phyloP scores from a whole-genome alignment of 2,329 filamentous ascomycete species.

The Neofusicoccum sp. region DNA sequence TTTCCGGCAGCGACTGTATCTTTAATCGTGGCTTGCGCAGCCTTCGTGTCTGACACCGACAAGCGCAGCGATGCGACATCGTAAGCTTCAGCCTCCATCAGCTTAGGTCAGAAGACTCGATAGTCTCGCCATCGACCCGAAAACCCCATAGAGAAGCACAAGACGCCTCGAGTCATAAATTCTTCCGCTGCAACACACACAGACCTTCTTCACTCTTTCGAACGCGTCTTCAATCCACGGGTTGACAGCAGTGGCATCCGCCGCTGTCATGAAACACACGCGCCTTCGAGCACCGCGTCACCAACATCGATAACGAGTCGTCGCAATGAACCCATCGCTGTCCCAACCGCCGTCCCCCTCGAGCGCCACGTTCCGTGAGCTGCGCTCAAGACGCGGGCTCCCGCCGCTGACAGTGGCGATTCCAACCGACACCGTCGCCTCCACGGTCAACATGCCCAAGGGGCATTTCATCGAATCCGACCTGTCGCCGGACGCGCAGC shows the following conservation, averaged over 20 bases:
- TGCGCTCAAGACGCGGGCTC: background rate
- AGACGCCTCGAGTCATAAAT: background rate
- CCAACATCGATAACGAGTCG: background rate
- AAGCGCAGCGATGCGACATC: background rate
- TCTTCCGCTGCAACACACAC: background rate
- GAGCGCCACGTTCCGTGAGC: background rate
- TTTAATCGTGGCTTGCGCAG: background rate
- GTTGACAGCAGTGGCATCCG: background rate
- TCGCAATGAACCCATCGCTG: background rate
- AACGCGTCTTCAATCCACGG: background rate
- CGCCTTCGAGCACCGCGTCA: background rate
- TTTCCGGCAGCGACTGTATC: background rate
- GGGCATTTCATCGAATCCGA: background rate
- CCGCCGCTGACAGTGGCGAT: slow-evolving; percentile 5
- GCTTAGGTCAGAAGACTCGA: slow-evolving; percentile 10
- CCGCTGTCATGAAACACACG: background rate
- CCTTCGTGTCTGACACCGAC: slow-evolving; percentile 7
- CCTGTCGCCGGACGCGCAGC: slow-evolving; percentile 1
- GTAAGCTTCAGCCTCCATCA: slow-evolving; percentile 13
- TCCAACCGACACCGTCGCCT: background rate
- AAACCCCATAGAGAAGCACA: background rate
- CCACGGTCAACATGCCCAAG: background rate
- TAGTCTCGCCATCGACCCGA: background rate
- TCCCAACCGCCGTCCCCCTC: background rate
- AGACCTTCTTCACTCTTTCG: background rate